Evolutionary conservation across 2,329 filamentous ascomycete genomes (phyloP).

Genomic region (Diaporthe velutina): DNA sequence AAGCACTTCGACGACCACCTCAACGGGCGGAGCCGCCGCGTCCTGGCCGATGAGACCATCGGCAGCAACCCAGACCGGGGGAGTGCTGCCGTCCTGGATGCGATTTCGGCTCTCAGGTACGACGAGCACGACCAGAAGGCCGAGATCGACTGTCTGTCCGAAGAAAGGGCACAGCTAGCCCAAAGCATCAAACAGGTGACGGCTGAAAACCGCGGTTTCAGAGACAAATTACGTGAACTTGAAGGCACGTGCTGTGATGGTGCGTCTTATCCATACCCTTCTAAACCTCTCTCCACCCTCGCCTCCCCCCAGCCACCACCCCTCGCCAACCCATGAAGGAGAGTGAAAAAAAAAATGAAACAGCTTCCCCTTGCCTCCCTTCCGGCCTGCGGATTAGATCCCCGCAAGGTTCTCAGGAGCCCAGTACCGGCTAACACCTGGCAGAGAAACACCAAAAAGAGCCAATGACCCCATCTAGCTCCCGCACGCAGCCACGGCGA

Average conservation of each 20-base stretch:
- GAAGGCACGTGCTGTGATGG: background rate
- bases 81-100: background rate
- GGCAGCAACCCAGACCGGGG: background rate
- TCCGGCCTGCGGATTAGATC: too few species aligned
- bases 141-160: background rate
- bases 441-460: background rate
- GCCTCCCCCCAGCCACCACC: background rate
- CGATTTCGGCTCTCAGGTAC: background rate
- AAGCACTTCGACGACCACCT: conserved; percentile 37
- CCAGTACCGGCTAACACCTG: background rate
- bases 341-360: too few species aligned
- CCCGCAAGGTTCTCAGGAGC: too few species aligned
- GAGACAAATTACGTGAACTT: background rate
- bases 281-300: background rate
- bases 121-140: background rate
- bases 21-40: conserved; percentile 1
- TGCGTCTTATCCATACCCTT: too few species aligned
- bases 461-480: background rate
- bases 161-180: background rate
- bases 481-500: background rate
- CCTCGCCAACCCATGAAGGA: too few species aligned
- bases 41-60: conserved; percentile 24
- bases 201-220: background rate
- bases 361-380: background rate
- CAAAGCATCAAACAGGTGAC: background rate